phyloP scores from a whole-genome alignment of 2,329 filamentous ascomycete species.

The Alternaria ethzedia region DNA sequence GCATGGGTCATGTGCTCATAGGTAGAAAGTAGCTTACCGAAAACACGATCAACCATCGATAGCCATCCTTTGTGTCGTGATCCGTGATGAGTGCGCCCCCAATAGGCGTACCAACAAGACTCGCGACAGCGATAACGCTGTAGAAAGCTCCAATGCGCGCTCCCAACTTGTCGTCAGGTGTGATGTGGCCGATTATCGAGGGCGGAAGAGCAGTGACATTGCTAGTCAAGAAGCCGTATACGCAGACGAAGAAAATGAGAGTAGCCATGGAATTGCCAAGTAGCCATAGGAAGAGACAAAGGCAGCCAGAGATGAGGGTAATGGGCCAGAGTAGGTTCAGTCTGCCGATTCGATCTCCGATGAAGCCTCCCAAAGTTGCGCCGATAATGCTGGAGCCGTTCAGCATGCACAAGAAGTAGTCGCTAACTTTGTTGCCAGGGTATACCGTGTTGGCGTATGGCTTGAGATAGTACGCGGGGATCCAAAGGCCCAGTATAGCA shows the following conservation, averaged over 20 bases:
- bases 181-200: conserved; percentile 72
- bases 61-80: conserved; percentile 24
- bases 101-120: conserved; percentile 71
- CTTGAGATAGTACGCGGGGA: conserved; percentile 48
- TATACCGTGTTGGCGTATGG: conserved; percentile 66
- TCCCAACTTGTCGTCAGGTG: conserved; percentile 72
- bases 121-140: conserved; percentile 66
- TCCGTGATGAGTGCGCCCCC: conserved; percentile 56
- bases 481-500: conserved; percentile 38
- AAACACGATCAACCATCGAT: conserved; percentile 33
- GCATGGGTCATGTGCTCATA: not conserved
- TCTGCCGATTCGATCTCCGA: conserved; percentile 61
- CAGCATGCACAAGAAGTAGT: conserved; percentile 55
- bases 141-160: conserved; percentile 70
- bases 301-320: conserved; percentile 49
- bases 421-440: conserved; percentile 52
- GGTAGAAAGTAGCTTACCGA: conserved; percentile 19
- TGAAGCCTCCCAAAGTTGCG: conserved; percentile 58
- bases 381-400: conserved; percentile 62
- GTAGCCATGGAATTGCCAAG: conserved; percentile 57
- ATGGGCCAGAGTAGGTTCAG: conserved; percentile 62
- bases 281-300: conserved; percentile 64
- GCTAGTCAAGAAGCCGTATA: conserved; percentile 74
- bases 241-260: conserved; percentile 68
- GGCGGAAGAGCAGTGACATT: conserved; percentile 69